phyloP scores from a whole-genome alignment of 306 rosid species.

The Vachellia pachyceras region DNA sequence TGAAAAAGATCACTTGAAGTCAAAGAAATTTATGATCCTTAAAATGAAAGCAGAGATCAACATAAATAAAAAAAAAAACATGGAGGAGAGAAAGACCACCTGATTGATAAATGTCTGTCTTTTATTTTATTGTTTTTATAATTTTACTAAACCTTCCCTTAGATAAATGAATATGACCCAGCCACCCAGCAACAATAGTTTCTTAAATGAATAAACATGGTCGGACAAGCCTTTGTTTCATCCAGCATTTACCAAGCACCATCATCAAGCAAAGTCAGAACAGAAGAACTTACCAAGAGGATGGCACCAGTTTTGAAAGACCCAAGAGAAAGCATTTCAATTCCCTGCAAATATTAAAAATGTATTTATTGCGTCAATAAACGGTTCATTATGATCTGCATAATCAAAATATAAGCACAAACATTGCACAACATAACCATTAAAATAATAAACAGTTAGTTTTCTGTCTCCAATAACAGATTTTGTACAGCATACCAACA shows the following conservation, averaged over 20 bases:
- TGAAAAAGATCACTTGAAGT: conserved; percentile 6
- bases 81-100: conserved; percentile 29
- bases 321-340: conserved; percentile 99
- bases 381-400: conserved; percentile 3
- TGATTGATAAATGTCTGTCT: neutral
- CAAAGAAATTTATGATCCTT: neutral
- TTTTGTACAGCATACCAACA: neutral
- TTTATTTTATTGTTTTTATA: neutral
- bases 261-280: neutral
- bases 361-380: conserved; percentile 14
- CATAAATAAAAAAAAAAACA: conserved; percentile 45
- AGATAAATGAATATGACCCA: neutral
- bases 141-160: conserved; percentile 1
- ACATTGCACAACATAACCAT: conserved; percentile 5
- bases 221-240: neutral
- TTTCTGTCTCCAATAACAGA: neutral
- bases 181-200: neutral
- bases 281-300: conserved; percentile 75
- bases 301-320: conserved; percentile 98
- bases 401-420: conserved; percentile 18
- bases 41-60: neutral
- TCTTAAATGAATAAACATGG: neutral
- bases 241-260: neutral
- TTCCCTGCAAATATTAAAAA: conserved; percentile 70
- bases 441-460: neutral